A percentile compares a stretch with the other conserved stretches of the same genome.
Evolutionary conservation across 352 stramenopile species (phyloP).

Genomic region (Globisporangium uncinulatum): DNA sequence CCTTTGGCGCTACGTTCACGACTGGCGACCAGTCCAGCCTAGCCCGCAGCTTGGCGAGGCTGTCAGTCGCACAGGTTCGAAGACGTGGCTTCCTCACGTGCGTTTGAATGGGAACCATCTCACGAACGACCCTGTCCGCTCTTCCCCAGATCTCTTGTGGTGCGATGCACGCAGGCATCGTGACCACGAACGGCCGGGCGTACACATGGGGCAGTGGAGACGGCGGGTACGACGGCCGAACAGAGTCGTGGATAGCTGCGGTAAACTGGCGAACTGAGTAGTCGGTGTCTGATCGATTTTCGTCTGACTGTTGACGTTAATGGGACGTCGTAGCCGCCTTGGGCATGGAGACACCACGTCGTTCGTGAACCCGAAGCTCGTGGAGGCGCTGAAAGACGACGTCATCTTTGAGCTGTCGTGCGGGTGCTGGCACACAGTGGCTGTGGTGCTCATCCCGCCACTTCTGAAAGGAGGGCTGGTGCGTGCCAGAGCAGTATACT

Average conservation of each 20-base stretch:
- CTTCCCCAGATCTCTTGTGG: constrained; percentile 62
- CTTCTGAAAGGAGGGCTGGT: constrained; percentile 78
- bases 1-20: constrained; percentile 65
- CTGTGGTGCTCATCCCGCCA: constrained; percentile 83
- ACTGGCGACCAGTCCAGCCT: constrained; percentile 55
- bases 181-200: constrained; percentile 64
- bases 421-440: constrained; percentile 85
- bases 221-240: constrained; percentile 47
- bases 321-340: constrained; percentile 34
- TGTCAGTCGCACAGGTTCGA: constrained; percentile 53
- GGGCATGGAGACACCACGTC: constrained; percentile 69
- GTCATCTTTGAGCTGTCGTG: constrained; percentile 79
- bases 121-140: not conserved
- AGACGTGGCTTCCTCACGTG: not conserved
- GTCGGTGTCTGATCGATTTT: too few relatives aligned
- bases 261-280: too few relatives aligned
- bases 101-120: not conserved
- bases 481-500: not conserved
- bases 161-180: constrained; percentile 65
- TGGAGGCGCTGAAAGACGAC: constrained; percentile 64
- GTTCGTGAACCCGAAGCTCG: constrained; percentile 65
- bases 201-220: constrained; percentile 84
- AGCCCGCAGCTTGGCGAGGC: constrained; percentile 44
- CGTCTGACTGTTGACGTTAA: not conserved
- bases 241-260: too few relatives aligned